Percentiles rank a stretch among this genome's conserved stretches.
These are phyloP conservation scores for Crucihimalaya himalaica DNA, from an alignment of 345 rosid genomes.

Conservation along the genomic window DNA sequence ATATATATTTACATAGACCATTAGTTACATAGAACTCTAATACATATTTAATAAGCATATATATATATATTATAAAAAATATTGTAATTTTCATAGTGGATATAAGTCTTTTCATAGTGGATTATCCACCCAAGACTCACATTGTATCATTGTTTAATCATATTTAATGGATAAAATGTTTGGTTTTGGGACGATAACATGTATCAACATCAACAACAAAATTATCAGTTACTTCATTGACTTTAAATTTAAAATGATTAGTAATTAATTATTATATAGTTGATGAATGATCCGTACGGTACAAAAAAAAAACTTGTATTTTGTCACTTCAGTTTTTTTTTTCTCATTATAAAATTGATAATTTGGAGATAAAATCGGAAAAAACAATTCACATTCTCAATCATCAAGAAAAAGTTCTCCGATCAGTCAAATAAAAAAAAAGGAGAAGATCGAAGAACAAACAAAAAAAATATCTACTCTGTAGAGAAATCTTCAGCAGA, in stretches of 20 bases:
- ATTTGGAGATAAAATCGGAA: background rate
- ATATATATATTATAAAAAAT: too few species aligned
- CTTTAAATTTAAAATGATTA: background rate
- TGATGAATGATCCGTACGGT: slow-evolving; percentile 3
- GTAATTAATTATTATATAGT: background rate
- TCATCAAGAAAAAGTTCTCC: background rate
- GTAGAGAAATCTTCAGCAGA: slow-evolving; percentile 28
- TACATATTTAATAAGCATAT: too few species aligned
- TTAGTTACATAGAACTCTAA: too few species aligned
- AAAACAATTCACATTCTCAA: background rate
- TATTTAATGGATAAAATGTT: background rate
- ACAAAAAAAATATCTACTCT: slow-evolving; percentile 10
- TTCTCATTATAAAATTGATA: background rate
- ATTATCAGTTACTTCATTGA: background rate
- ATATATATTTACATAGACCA: too few species aligned
- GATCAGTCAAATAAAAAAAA: slow-evolving; percentile 15
- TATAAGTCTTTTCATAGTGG: background rate
- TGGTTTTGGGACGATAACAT: slow-evolving; percentile 4
- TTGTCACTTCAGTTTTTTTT: background rate
- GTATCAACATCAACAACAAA: slow-evolving; percentile 2
- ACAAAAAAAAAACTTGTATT: background rate
- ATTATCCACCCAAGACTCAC: background rate
- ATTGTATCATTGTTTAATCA: background rate
- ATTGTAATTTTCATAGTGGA: background rate
- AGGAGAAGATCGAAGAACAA: slow-evolving; percentile 22